Evolutionary conservation across 164 flowering plant genomes (phyloP), one percentile per base, ranked within the genome.

Genomic region (Brasenia schreberi): DNA sequence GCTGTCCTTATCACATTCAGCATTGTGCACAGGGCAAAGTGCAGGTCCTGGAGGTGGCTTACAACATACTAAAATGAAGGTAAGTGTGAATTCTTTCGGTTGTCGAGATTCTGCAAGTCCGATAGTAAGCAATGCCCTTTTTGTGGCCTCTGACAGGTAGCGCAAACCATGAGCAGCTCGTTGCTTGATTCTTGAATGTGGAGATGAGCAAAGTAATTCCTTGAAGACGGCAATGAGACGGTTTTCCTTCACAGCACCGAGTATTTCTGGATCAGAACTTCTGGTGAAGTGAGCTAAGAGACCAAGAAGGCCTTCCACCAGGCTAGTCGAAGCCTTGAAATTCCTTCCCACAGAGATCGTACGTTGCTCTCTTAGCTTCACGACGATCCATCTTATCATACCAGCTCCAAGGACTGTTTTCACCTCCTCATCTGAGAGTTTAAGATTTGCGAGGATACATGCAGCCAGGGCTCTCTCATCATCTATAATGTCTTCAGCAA

Each of bases 291-390:
- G 86, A 49, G 82, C 76, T 59, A 83, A 67, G 19, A 85, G 70
- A 63, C 90, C 83, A 18, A 83, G 82, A 72, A 85, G 82, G 63
- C 87, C 87, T 76, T 85, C 84, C 27, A 63, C 66, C 82, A 78
- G 74, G 73, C 59, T 72, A 65, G 78, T 66, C 14, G 76, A 19
- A 14, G 78, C 18, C 44, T 69, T 67, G 0, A 78, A 66, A 6
- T 65, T 62, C 68, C 81, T 78, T 19, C 67, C 72, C 44, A 11
- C 69, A 18, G 77, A 60, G 59, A 33, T 71, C 7, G 43, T 64
- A 1, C 44, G 23, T n/a, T 71, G 77, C 27, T 76, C 78, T 66
- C 75, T 79, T 33, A 85, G 79, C 66, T 77, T 63, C 27, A 65
- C 52, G 7, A 81, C 69, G 19, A 68, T 72, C 85, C 85, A 81